Conservation (phyloP, 106 monocot genomes). For the Iris macrosiphon region DNA sequence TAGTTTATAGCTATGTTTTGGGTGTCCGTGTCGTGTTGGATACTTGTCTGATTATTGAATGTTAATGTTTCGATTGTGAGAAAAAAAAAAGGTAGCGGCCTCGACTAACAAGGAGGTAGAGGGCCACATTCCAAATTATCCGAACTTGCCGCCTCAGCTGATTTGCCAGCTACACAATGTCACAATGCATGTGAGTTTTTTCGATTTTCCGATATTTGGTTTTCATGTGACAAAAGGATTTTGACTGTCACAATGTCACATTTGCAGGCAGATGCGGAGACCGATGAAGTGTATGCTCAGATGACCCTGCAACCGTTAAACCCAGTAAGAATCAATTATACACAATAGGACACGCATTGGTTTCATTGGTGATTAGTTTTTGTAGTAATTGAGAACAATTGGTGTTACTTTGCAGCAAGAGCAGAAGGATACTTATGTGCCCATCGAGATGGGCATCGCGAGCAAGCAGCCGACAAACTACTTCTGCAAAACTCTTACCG, state of each 20-base stretch:
- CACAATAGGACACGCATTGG: background rate
- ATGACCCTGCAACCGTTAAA: slow-evolving; percentile 81
- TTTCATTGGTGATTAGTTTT: background rate
- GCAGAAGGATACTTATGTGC: slow-evolving; percentile 16
- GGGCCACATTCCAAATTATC: slow-evolving; percentile 92
- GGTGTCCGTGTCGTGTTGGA: background rate
- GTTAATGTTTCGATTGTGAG: background rate
- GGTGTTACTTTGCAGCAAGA: slow-evolving; percentile 12
- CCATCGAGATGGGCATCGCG: slow-evolving; percentile 14
- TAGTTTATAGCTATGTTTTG: background rate
- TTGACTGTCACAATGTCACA: background rate
- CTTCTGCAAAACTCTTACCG: slow-evolving; percentile 22
- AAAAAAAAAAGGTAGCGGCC: slow-evolving; percentile 89
- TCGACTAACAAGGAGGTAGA: slow-evolving; percentile 94
- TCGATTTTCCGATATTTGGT: background rate
- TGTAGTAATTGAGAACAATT: slow-evolving; percentile 1
- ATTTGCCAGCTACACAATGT: slow-evolving; percentile 92
- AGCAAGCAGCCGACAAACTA: slow-evolving; percentile 22
- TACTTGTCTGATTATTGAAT: background rate
- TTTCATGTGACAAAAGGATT: background rate
- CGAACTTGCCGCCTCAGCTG: slow-evolving; percentile 80
- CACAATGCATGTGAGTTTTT: slow-evolving; percentile 87
- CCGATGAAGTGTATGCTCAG: slow-evolving; percentile 88
- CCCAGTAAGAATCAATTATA: slow-evolving; percentile 27
- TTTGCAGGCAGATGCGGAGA: slow-evolving; percentile 82